A percentile compares a stretch with the other conserved stretches of the same genome.
These are phyloP conservation scores for Scleromitrula shiraiana DNA, from an alignment of 2,329 filamentous ascomycete species.

Conservation along the genomic window DNA sequence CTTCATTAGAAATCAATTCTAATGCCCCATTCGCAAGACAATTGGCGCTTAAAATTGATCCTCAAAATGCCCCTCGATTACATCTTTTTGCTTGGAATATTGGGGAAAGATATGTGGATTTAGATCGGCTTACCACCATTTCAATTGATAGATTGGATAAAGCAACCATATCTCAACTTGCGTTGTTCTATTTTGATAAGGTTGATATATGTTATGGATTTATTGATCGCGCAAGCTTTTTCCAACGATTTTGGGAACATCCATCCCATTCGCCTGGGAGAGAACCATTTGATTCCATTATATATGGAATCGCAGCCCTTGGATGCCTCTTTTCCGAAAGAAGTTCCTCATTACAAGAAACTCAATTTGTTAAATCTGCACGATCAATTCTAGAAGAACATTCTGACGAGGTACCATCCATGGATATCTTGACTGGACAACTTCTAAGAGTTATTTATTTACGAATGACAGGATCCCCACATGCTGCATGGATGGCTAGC, in stretches of 20 bases:
- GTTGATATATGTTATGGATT: constrained; percentile 4
- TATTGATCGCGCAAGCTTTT: constrained; percentile 1
- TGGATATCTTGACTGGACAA: constrained; percentile 19
- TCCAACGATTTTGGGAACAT: not conserved
- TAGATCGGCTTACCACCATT: not conserved
- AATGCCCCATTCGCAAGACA: not conserved
- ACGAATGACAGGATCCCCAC: constrained; percentile 18
- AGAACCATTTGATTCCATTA: constrained; percentile 29
- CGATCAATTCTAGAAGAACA: constrained; percentile 13
- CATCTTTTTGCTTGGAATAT: constrained; percentile 33
- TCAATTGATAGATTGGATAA: not conserved
- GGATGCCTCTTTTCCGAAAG: constrained; percentile 28
- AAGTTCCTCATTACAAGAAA: constrained; percentile 21
- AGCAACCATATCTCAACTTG: constrained; percentile 12
- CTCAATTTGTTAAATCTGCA: constrained; percentile 17
- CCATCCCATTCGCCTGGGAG: no score
- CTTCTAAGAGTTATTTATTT: constrained; percentile 20
- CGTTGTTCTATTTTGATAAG: constrained; percentile 20
- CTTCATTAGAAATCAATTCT: not conserved
- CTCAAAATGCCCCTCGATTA: constrained; percentile 26
- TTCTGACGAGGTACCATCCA: constrained; percentile 7
- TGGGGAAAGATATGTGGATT: constrained; percentile 20
- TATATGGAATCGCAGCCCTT: constrained; percentile 28
- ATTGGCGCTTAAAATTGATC: not conserved
- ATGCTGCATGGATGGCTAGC: constrained; percentile 22